Base-by-base conservation (phyloP, 495 filamentous ascomycete genomes). In the Hyphodiscus hymeniophilus region DNA sequence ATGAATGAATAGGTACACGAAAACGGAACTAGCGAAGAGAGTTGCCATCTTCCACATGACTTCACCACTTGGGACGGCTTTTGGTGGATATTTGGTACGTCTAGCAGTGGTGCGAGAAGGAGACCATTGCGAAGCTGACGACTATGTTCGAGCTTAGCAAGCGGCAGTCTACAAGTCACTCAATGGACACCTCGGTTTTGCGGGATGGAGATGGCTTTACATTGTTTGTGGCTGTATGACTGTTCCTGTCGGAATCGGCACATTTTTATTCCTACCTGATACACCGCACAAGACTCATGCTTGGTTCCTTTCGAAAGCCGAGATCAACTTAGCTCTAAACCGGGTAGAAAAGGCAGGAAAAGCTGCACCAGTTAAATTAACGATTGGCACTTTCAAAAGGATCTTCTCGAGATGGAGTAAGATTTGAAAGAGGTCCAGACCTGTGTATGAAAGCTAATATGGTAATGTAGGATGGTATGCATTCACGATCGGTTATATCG, bases 201-300 rank as follows among this genome's bases (percentile, higher is more conserved):
- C 26, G 10, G 26, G 26, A 28, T 28, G 26, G 10, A 28, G 26
- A 28, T 28, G 26, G 26, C 26, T 28, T 28, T 28, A 64, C 53
- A 64, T 64, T 13, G 38, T 6, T 56, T 69, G 38, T 53, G 54
- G 38, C 60, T 62, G 8, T 64, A 66, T 35, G 55, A 66, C 36
- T 60, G 58, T 28, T 4, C 26, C 26, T 28, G 26, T 28, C 26
- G 26, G 26, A 28, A 5, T 28, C 10, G 26, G 5, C 5, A 28
- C 26, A 4, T 28, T 28, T 28, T 28, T 10, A 4, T 28, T 28
- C 26, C 10, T 28, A 5, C 26, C 26, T 4, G 26, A 28, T 28
- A 28, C 26, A 10, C 26, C 26, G 10, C 26, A 51, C 62, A 56
- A 2, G 60, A 65, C 55, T 12, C 28, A 35, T 22, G 60, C 44